Evolutionary conservation across 2,329 filamentous ascomycete species (phyloP).

Genomic region (Lachnellula subtilissima): DNA sequence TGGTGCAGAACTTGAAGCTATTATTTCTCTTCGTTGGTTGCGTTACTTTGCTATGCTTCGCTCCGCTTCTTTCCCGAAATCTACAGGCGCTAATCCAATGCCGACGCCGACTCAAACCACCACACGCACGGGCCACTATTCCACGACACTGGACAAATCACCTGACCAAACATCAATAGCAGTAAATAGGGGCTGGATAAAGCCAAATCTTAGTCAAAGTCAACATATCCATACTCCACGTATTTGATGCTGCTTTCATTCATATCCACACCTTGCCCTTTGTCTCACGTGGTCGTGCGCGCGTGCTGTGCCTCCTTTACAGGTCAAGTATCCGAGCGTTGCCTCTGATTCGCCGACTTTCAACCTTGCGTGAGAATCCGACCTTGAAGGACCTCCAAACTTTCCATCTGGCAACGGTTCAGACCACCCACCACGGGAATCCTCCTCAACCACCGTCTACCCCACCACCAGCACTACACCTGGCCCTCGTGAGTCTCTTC

Average conservation of each 20-base stretch:
- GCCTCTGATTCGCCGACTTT: slow-evolving; percentile 12
- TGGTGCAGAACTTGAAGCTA: neutral
- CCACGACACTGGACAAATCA: neutral
- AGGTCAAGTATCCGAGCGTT: slow-evolving; percentile 5
- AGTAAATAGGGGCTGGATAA: no score
- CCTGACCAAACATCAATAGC: neutral
- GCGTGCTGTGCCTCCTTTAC: slow-evolving; percentile 12
- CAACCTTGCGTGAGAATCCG: slow-evolving; percentile 18
- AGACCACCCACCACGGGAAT: slow-evolving; percentile 12
- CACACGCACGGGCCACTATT: neutral
- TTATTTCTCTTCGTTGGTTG: neutral
- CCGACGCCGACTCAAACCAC: neutral
- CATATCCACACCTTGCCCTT: neutral
- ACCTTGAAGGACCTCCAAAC: slow-evolving; percentile 21
- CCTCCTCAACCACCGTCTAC: slow-evolving; percentile 12
- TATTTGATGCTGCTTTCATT: neutral
- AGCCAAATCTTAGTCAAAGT: neutral
- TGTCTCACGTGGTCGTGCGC: slow-evolving; percentile 12
- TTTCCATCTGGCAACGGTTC: slow-evolving; percentile 24
- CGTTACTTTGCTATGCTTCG: neutral
- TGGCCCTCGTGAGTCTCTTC: slow-evolving; percentile 19
- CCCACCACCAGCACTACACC: slow-evolving; percentile 4
- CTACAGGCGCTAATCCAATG: neutral
- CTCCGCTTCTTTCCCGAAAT: neutral
- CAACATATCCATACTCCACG: neutral